Conservation (phyloP, 495 filamentous ascomycete species). For the Hyaloscypha bicolor region DNA sequence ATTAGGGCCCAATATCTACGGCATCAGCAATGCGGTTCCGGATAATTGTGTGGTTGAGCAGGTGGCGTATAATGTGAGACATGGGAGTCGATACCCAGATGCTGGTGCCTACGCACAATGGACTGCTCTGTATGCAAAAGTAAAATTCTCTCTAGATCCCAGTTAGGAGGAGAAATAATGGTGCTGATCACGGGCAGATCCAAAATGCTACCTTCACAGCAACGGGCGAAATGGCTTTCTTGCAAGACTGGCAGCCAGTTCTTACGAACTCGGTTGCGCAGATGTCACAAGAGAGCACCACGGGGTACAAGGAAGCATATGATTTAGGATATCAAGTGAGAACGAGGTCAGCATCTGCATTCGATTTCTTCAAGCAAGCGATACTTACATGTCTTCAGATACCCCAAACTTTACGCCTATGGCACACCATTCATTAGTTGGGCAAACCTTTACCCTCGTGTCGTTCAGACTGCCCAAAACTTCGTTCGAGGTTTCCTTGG, state of each 20-base stretch:
- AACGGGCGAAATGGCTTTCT: slow-evolving; percentile 46
- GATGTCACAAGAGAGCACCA: slow-evolving; percentile 52
- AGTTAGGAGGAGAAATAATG: background rate
- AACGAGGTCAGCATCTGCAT: slow-evolving; percentile 23
- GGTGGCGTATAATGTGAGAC: slow-evolving; percentile 54
- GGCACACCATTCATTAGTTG: slow-evolving; percentile 56
- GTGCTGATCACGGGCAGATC: slow-evolving; percentile 32
- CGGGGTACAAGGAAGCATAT: slow-evolving; percentile 56
- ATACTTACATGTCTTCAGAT: slow-evolving; percentile 33
- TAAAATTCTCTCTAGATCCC: slow-evolving; percentile 23
- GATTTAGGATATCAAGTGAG: slow-evolving; percentile 42
- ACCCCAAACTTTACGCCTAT: slow-evolving; percentile 57
- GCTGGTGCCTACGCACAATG: slow-evolving; percentile 54
- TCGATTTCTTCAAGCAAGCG: background rate
- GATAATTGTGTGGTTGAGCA: slow-evolving; percentile 55
- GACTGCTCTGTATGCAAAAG: slow-evolving; percentile 47
- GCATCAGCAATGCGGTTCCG: slow-evolving; percentile 49
- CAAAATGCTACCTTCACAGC: slow-evolving; percentile 48
- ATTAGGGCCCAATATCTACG: slow-evolving; percentile 55
- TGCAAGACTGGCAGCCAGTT: slow-evolving; percentile 54
- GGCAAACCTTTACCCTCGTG: slow-evolving; percentile 58
- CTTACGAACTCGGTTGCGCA: slow-evolving; percentile 49
- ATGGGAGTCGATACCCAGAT: slow-evolving; percentile 60
- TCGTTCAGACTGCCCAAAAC: slow-evolving; percentile 54
- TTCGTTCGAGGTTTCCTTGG: slow-evolving; percentile 58